Evolutionary conservation across 306 rosid genomes (phyloP).

Genomic region (Lathyrus tuberosus): DNA sequence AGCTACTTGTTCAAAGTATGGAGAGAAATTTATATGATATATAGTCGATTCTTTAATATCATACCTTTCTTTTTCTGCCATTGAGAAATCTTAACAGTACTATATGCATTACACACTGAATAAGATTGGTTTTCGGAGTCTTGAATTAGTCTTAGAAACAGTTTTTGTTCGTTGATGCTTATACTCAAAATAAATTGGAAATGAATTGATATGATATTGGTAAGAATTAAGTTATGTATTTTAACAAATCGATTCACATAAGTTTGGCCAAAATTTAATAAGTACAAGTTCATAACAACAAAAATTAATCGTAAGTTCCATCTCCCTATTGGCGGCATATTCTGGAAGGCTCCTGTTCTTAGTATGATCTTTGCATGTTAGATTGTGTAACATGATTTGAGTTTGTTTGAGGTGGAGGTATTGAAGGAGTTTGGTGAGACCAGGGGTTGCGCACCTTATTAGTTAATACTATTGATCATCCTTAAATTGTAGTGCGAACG

Average conservation of each 20-base stretch:
- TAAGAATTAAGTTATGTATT: neutral
- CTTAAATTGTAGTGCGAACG: too few relatives aligned
- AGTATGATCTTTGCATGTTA: too few relatives aligned
- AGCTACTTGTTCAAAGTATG: conserved; percentile 36
- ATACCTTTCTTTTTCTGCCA: conserved; percentile 11
- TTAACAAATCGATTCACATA: neutral
- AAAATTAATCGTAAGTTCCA: too few relatives aligned
- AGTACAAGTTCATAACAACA: neutral
- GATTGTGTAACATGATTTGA: too few relatives aligned
- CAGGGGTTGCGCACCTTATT: too few relatives aligned
- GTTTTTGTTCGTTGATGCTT: neutral
- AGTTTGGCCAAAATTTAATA: neutral
- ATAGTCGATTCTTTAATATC: conserved; percentile 40
- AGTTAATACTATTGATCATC: too few relatives aligned
- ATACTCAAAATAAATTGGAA: neutral
- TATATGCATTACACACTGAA: neutral
- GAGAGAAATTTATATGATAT: conserved; percentile 31
- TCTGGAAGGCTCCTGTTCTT: too few relatives aligned
- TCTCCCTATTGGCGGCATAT: too few relatives aligned
- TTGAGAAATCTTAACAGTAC: conserved; percentile 9
- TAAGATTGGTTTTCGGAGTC: too few relatives aligned
- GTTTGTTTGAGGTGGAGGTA: too few relatives aligned
- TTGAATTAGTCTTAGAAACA: conserved; percentile 1
- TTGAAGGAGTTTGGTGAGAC: too few relatives aligned
- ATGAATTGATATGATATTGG: neutral